These are phyloP conservation scores for Caryopteris hybrid DNA, from an alignment of 305 asterid species.

Conservation along the genomic window DNA sequence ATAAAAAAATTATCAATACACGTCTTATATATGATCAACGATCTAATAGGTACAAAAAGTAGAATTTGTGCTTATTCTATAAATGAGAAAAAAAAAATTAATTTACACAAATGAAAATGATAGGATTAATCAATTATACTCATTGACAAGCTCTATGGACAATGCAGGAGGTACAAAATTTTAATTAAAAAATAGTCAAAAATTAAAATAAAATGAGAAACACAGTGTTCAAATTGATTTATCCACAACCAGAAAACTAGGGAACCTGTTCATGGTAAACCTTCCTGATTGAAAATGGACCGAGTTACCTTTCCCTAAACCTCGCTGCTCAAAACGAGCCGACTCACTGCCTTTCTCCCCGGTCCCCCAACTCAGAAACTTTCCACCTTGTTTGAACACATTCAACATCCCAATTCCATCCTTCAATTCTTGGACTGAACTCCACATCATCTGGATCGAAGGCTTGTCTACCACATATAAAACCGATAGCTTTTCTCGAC, in stretches of 20 bases:
- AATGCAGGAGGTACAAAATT: background rate
- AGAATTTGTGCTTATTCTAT: too few relatives aligned
- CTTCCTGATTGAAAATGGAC: constrained; percentile 49
- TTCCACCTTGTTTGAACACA: constrained; percentile 26
- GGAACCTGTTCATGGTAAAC: constrained; percentile 17
- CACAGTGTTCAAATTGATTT: background rate
- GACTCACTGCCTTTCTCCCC: constrained; percentile 50
- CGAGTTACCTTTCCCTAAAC: constrained; percentile 29
- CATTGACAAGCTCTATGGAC: background rate
- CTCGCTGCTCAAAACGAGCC: constrained; percentile 55
- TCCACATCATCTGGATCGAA: constrained; percentile 52
- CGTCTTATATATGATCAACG: too few relatives aligned
- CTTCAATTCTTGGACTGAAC: constrained; percentile 36
- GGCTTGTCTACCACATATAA: constrained; percentile 40
- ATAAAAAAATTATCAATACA: too few relatives aligned
- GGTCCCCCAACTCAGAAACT: constrained; percentile 30
- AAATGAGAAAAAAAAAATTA: too few relatives aligned
- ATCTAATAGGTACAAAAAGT: too few relatives aligned
- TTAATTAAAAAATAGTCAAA: background rate
- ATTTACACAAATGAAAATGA: too few relatives aligned
- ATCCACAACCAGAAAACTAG: constrained; percentile 17
- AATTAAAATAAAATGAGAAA: background rate
- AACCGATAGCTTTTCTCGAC: constrained; percentile 39
- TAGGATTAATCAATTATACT: too few relatives aligned
- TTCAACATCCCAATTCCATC: constrained; percentile 34